Percentiles rank a stretch among this genome's conserved stretches.
Conservation (phyloP, 306 rosid species). For the Rosa multiflora region DNA sequence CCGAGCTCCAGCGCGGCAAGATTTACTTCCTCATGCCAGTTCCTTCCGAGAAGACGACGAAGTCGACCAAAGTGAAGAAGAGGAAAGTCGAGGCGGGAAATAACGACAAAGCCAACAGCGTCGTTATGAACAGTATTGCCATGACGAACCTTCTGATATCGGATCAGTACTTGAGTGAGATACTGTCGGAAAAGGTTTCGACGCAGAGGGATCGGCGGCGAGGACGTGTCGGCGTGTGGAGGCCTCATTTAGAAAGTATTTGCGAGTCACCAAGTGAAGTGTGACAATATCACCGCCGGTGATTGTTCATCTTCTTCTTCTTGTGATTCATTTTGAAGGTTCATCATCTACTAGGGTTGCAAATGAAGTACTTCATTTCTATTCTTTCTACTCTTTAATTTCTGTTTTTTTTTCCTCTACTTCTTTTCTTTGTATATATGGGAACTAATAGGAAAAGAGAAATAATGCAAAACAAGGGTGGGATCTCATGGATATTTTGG, state of each 20-base stretch:
- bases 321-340: slow-evolving; percentile 20
- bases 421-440: slow-evolving; percentile 24
- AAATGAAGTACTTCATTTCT: slow-evolving; percentile 21
- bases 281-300: background rate
- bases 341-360: slow-evolving; percentile 26
- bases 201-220: slow-evolving; percentile 71
- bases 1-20: slow-evolving; percentile 88
- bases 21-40: slow-evolving; percentile 95
- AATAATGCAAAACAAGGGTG: slow-evolving; percentile 6
- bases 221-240: slow-evolving; percentile 90
- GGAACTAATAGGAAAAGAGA: slow-evolving; percentile 12
- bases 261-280: slow-evolving; percentile 68
- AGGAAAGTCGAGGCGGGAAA: slow-evolving; percentile 17
- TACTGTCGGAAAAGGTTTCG: slow-evolving; percentile 80
- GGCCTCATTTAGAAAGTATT: slow-evolving; percentile 89
- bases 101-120: slow-evolving; percentile 3
- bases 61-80: slow-evolving; percentile 37
- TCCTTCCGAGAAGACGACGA: slow-evolving; percentile 38
- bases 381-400: slow-evolving; percentile 12
- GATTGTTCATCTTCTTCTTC: background rate
- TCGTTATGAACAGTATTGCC: slow-evolving; percentile 19
- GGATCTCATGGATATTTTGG: background rate
- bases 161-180: slow-evolving; percentile 74
- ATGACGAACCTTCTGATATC: slow-evolving; percentile 50
- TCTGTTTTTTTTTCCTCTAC: no score